Percentiles rank a stretch among this genome's conserved stretches.
Evolutionary conservation across 352 stramenopile species (phyloP).

Genomic region (Pilasporangium apinafurcum): DNA sequence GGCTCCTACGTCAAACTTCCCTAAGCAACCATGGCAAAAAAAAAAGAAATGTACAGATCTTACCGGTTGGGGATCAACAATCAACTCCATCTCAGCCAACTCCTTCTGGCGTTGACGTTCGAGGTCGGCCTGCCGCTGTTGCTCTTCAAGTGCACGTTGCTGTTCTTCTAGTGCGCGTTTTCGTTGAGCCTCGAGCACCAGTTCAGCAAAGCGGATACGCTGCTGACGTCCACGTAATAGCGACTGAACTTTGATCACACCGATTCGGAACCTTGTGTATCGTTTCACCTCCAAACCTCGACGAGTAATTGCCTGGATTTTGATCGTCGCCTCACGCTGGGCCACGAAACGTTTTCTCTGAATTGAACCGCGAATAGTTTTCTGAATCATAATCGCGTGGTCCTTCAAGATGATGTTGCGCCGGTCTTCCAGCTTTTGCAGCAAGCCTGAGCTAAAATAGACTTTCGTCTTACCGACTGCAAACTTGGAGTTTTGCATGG

Average conservation of each 20-base stretch:
- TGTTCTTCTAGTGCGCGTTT: conserved; percentile 26
- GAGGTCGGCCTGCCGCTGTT: conserved; percentile 23
- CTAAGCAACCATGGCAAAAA: conserved; percentile 7
- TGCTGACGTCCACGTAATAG: conserved; percentile 51
- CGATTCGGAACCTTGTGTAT: conserved; percentile 36
- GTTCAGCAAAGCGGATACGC: conserved; percentile 37
- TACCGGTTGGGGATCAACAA: conserved; percentile 57
- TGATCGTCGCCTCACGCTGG: conserved; percentile 32
- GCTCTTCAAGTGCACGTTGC: conserved; percentile 24
- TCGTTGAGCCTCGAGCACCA: conserved; percentile 37
- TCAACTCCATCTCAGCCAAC: conserved; percentile 25
- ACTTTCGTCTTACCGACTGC: conserved; percentile 76
- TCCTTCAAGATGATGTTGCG: conserved; percentile 70
- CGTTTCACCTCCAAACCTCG: conserved; percentile 24
- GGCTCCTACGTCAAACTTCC: conserved; percentile 63
- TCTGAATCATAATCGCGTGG: conserved; percentile 71
- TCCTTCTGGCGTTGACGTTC: conserved; percentile 21
- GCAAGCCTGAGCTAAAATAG: conserved; percentile 84
- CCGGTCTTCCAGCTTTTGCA: conserved; percentile 89
- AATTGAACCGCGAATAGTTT: conserved; percentile 57
- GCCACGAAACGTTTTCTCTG: conserved; percentile 48
- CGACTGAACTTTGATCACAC: conserved; percentile 51
- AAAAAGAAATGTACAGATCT: conserved; percentile 4
- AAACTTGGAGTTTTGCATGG: conserved; percentile 75
- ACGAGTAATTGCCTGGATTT: conserved; percentile 45